Evolutionary conservation across 345 rosid species (phyloP), one percentile per base, ranked within the genome.

Genomic region (Salix dunnii): DNA sequence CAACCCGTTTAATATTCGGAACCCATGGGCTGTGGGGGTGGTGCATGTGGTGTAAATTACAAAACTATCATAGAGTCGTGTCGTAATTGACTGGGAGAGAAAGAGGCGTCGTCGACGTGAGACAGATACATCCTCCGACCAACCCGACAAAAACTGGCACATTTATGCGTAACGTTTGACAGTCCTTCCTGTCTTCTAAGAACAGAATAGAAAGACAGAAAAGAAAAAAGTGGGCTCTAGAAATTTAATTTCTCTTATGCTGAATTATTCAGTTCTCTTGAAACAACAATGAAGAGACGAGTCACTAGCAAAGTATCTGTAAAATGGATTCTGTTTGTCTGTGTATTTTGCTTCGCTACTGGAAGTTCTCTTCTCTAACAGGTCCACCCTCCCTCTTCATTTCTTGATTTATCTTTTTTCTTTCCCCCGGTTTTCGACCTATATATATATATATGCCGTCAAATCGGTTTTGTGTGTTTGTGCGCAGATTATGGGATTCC

Each of bases 311-410:
- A 82, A 75, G 58, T 92, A 49, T 90, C 96, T 67, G 55, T 82
- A 18, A 90, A 72, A 86, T 93, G 97, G 99, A 83, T 96, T 81
- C 97, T 96, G 0, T 69, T 92, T 53, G 33, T 96, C 82, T 96
- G 98, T 80, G 73, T 84, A 65, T 88, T 81, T 72, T 93, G 81
- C 86, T 96, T 93, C 79, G 82, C 84, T 80, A 87, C 93, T 68
- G 99, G 98, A 68, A 79, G n/a, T 85, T 43, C 80, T 93, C 84
- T 83, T 91, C 92, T 86, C 92, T 74, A 84, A 82, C 86, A 86
- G 94, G 99, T 96, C 7, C 43, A 6, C 27, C 27, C 58, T 27
- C 12, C 27, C 33, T 65, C 35, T 53, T n/a, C 42, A 30, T 42
- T 23, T 49, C 9, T 5, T 53, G 27, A 38, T 42, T 23, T 33